Evolutionary conservation across 768 basidiomycete species (phyloP), one percentile per base, ranked within the genome.

Genomic region (Zangia roseola): DNA sequence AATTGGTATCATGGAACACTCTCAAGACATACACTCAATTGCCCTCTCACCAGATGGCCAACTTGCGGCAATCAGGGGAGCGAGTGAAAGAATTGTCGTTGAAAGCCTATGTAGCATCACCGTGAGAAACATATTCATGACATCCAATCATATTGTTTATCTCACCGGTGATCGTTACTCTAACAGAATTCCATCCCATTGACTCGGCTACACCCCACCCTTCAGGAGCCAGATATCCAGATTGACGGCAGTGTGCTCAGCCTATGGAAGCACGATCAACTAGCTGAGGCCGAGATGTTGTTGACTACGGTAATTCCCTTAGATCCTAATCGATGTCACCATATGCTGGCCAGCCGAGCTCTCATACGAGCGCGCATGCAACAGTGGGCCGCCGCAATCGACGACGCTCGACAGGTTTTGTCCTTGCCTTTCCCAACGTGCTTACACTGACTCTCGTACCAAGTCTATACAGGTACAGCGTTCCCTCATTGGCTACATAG

Each of bases 301-400:
- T 34, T 48, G 30, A 53, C 35, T 1, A 13, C 19, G 17, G 13
- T n/a, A 14, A 41, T 42, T 3, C 4, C 30, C 4, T 5, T 14
- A 6, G 36, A 39, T 20, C 38, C 14, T 1, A n/a, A 14, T 0
- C 25, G 31, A 28, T 28, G 25, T 6, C 13, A 28, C 9, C 30
- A 52, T 30, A 19, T 20, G 17, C 46, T 52, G 5, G 50, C 50
- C 5, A 33, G 39, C 17, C 50, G 54, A 10, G 45, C 45, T 6
- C 30, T 47, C 16, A 17, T 47, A 16, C 20, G 16, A n/a, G 30
- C 38, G 3, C 52, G 34, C 20, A 31, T 44, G 34, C 9, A 3
- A 12, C 13, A 33, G 5, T 49, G 39, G 47, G 47, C 34, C 17
- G 42, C 20, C 3, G 52, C 47, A 10, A 10, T 44, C 4, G 20